phyloP scores from a whole-genome alignment of 441 rosid species.

The Geranium incanum region DNA sequence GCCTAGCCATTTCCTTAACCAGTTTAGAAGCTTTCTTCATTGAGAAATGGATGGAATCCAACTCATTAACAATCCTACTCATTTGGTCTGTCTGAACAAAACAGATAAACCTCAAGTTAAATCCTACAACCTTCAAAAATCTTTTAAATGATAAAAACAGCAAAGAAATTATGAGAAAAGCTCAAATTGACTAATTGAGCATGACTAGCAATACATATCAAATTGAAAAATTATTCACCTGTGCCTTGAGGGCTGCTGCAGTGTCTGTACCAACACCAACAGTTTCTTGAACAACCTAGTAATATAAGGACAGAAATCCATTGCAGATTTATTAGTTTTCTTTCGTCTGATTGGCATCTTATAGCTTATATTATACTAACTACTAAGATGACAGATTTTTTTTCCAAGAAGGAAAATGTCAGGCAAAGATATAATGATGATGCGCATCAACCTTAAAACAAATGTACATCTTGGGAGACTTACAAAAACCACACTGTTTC shows the following conservation, averaged over 20 bases:
- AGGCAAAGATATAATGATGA: neutral
- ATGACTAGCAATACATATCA: constrained; percentile 5
- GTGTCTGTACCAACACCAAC: constrained; percentile 87
- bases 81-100: constrained; percentile 80
- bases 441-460: neutral
- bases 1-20: constrained; percentile 97
- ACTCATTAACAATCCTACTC: constrained; percentile 92
- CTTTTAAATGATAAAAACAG: constrained; percentile 4
- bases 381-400: neutral
- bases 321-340: constrained; percentile 5
- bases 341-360: neutral
- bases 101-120: constrained; percentile 23
- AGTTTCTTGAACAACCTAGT: constrained; percentile 89
- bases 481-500: neutral
- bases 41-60: constrained; percentile 91
- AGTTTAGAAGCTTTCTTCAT: constrained; percentile 84
- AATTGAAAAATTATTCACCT: constrained; percentile 44
- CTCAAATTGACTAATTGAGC: constrained; percentile 11
- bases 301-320: constrained; percentile 8
- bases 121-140: constrained; percentile 8
- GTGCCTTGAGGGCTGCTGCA: constrained; percentile 86
- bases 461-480: neutral
- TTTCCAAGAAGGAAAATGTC: neutral
- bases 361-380: neutral
- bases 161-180: constrained; percentile 12